Base-by-base conservation (phyloP, 768 basidiomycete genomes). In the Strobilomyces dryophilus region DNA sequence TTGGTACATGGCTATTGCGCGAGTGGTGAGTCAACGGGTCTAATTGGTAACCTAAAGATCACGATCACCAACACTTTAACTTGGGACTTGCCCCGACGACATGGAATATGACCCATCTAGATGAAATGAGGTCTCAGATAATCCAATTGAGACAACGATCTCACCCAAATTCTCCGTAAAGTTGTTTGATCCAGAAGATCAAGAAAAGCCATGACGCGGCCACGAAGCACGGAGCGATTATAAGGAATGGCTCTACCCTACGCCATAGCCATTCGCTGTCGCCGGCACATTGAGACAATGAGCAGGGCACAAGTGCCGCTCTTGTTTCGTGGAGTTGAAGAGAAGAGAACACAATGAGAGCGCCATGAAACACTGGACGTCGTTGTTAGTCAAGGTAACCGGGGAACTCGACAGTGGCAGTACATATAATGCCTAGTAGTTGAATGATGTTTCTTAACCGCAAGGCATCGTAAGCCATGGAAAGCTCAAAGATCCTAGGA, bases 41-140 rank as follows among this genome's bases (percentile, higher is more conserved):
- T 18, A 10, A 35, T 12, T 52, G 8, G 8, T 10, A 21, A 48
- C 10, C 39, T 36, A 24, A 27, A 52, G 15, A 40, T 44, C 15
- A 67, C 82, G 15, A 40, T 44, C 15, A 67, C 82, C 52, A 57
- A 90, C 91, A 79, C 72, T 92, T 92, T 81, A 89, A 84, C 60
- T 77, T 85, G 10, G 87, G 87, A 60, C 91, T 89, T 34, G 91
- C 91, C 31, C 89, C 90, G 20, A 92, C 89, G 34, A 89, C 83
- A 63, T 92, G 91, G 75, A 93, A 93, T 63, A 93, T 88, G 37
- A 88, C 89, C 92, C 91, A 93, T 41, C 90, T 92, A 56, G 48
- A 47, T 9, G 51, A 42, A 45, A 53, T 59, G 37, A 57, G 47
- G 17, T n/a, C 17, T 50, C 24, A 10, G 5, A 12, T 10, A 45